A percentile compares a stretch with the other conserved stretches of the same genome.
Evolutionary conservation across 345 rosid species (phyloP).

Genomic region (Camelina neglecta): DNA sequence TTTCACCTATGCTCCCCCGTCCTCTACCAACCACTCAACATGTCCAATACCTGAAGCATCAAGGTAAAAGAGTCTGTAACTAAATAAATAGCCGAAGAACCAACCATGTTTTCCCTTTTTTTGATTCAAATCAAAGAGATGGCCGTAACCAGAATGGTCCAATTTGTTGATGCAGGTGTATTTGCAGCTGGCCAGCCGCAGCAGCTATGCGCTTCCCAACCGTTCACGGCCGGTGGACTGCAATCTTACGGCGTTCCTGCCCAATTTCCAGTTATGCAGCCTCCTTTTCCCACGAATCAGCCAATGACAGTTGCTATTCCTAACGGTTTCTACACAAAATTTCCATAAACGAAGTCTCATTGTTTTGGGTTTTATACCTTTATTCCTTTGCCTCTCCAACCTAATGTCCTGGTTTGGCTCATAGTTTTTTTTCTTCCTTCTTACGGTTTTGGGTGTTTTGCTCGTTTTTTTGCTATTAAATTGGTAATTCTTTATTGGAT

Average conservation of each 20-base stretch:
- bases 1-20: slow-evolving; percentile 54
- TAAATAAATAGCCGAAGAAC: neutral
- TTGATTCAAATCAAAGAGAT: neutral
- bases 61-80: slow-evolving; percentile 45
- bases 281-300: slow-evolving; percentile 50
- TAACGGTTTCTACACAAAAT: slow-evolving; percentile 53
- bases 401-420: neutral
- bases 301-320: slow-evolving; percentile 50
- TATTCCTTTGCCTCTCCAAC: slow-evolving; percentile 34
- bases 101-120: neutral
- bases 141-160: neutral
- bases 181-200: slow-evolving; percentile 35
- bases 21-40: slow-evolving; percentile 60
- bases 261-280: slow-evolving; percentile 56
- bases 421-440: neutral
- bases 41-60: slow-evolving; percentile 64
- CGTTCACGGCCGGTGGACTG: slow-evolving; percentile 49
- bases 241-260: slow-evolving; percentile 51
- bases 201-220: slow-evolving; percentile 52
- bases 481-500: neutral
- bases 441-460: neutral
- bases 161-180: slow-evolving; percentile 25
- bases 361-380: slow-evolving; percentile 7
- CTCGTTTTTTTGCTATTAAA: neutral
- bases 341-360: slow-evolving; percentile 47